Percentiles rank a stretch among this genome's conserved stretches.
These are phyloP conservation scores for Pholiota molesta DNA, from an alignment of 768 basidiomycete genomes.

Conservation along the genomic window DNA sequence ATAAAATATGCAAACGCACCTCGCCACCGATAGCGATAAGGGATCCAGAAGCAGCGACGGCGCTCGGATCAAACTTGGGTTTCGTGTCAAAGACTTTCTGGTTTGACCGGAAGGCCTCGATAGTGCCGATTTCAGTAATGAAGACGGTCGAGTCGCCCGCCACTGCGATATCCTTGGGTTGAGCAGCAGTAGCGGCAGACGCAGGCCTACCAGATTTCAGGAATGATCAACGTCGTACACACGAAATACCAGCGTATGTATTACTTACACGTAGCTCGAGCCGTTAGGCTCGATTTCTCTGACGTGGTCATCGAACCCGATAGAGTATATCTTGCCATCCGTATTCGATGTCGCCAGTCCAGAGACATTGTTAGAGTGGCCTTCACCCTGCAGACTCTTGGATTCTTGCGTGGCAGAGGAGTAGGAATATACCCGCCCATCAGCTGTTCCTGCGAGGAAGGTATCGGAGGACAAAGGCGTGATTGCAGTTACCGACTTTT, in stretches of 20 bases:
- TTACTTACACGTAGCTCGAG: constrained; percentile 52
- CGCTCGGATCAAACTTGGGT: constrained; percentile 54
- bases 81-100: constrained; percentile 64
- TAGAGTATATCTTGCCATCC: constrained; percentile 61
- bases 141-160: constrained; percentile 67
- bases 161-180: constrained; percentile 70
- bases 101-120: constrained; percentile 73
- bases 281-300: constrained; percentile 59
- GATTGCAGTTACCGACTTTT: constrained; percentile 77
- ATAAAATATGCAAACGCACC: constrained; percentile 42
- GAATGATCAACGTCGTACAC: background rate
- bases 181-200: constrained; percentile 53
- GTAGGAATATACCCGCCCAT: constrained; percentile 75
- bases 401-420: constrained; percentile 50
- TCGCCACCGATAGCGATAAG: constrained; percentile 76
- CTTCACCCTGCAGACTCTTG: constrained; percentile 54
- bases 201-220: constrained; percentile 43
- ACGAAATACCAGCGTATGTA: background rate
- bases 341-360: constrained; percentile 51
- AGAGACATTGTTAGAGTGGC: constrained; percentile 73
- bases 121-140: constrained; percentile 53
- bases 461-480: constrained; percentile 50
- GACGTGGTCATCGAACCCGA: constrained; percentile 82
- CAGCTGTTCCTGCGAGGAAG: constrained; percentile 80
- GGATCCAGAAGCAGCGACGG: constrained; percentile 53